Base-by-base conservation (phyloP, 179 eudicot genomes). In the Amaranthus tricolor region DNA sequence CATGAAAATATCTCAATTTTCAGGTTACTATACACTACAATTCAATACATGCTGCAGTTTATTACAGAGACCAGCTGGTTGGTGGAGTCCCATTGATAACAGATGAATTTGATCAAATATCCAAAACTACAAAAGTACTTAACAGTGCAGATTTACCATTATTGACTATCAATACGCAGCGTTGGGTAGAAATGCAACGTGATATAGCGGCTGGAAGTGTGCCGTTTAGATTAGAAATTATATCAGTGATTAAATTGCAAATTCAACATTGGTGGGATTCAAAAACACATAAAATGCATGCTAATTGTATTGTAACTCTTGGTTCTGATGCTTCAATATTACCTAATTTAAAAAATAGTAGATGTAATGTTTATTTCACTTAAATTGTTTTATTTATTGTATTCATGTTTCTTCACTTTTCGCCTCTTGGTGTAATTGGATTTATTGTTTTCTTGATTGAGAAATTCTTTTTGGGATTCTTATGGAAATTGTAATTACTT, bases 311-410 rank as follows among this genome's bases (percentile, higher is more conserved):
- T 6, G 89, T 83, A 14, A 82, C 78, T 10, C 84, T 94, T 7
- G 98, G 97, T 0, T 56, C 81, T 5, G 89, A 90, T 79, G 98
- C 97, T 19, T 67, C 66, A 11, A 64, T 92, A n/a, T 80, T 92
- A 81, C 77, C 86, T 24, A 61, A 0, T 60, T 78, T 79, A 19
- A 80, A 13, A 55, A 80, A 65, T 31, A 73, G 70, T 45, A 86
- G 83, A 80, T 94, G 98, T 73, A 86, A 86, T 4, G 79, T 85
- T 69, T 92, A 90, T 74, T 94, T 92, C 72, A 78, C 80, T 3
- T 92, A 75, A 88, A n/a, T n/a, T n/a, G n/a, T n/a, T 6, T 13
- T n/a, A 3, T n/a, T 66, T 49, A n/a, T 43, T n/a, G 13, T 17
- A 1, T 15, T 6, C 8, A 7, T n/a, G 2, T 9, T 19, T 24